A percentile compares a stretch with the other conserved stretches of the same genome.
Conservation (phyloP, 2,329 filamentous ascomycete species). For the Cryphonectria nitschkei region DNA sequence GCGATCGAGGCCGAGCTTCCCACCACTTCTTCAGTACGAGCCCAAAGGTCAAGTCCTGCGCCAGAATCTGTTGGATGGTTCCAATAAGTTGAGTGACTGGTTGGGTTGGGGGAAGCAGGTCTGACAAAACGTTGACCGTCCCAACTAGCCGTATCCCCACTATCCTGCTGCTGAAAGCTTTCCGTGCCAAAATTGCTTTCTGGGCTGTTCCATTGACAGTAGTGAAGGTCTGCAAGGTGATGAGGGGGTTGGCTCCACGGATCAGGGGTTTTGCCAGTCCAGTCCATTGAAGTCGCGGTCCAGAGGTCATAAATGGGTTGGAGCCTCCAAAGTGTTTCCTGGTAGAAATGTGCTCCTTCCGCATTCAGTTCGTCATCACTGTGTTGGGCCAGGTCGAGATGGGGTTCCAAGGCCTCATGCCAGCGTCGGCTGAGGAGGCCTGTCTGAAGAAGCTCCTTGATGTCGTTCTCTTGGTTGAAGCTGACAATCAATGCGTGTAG, state of each 20-base stretch:
- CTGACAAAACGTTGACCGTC: not conserved
- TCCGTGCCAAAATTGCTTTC: not conserved
- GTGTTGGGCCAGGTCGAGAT: not conserved
- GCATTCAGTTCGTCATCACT: not conserved
- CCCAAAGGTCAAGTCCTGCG: not conserved
- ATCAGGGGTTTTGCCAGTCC: not conserved
- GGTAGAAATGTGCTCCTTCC: not conserved
- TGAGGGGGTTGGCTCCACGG: too few relatives aligned
- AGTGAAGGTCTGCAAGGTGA: not conserved
- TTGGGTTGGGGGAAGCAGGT: not conserved
- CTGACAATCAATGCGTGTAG: not conserved
- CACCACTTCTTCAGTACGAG: not conserved
- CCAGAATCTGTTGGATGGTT: not conserved
- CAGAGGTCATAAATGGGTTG: not conserved
- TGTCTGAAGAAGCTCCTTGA: not conserved
- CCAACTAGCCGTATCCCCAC: not conserved
- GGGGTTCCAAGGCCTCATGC: not conserved
- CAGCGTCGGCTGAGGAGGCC: not conserved
- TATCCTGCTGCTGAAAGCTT: not conserved
- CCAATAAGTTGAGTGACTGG: too few relatives aligned
- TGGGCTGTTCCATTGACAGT: not conserved
- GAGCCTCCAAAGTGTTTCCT: not conserved
- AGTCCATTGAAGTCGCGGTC: not conserved
- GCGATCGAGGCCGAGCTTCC: not conserved
- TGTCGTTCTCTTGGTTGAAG: constrained; percentile 1